A percentile compares a stretch with the other conserved stretches of the same genome.
These are phyloP conservation scores for Chrysopogon serrulatus DNA, from an alignment of 176 grass and related monocot genomes.

Conservation along the genomic window DNA sequence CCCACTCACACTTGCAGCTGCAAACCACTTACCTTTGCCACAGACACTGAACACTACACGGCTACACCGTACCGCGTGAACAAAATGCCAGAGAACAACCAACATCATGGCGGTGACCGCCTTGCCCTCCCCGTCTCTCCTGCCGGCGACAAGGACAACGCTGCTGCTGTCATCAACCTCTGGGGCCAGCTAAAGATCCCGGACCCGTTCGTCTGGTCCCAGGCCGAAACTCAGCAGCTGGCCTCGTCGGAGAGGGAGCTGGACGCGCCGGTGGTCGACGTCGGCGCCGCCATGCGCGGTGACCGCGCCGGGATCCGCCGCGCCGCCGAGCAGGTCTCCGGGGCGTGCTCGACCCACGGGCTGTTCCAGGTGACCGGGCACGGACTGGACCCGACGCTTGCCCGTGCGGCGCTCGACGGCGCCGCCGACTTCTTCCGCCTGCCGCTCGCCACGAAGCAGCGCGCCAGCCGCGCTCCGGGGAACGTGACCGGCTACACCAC, in stretches of 20 bases:
- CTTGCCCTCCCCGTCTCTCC: not conserved
- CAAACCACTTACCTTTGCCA: not conserved
- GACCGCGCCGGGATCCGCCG: slow-evolving; percentile 16
- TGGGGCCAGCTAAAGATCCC: slow-evolving; percentile 47
- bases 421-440: slow-evolving; percentile 51
- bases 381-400: slow-evolving; percentile 33
- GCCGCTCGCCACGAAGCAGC: slow-evolving; percentile 46
- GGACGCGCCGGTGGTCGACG: slow-evolving; percentile 53
- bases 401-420: slow-evolving; percentile 40
- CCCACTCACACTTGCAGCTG: not conserved
- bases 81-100: not conserved
- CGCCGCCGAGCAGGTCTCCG: slow-evolving; percentile 15
- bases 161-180: slow-evolving; percentile 9
- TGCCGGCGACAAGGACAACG: not conserved
- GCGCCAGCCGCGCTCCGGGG: slow-evolving; percentile 27
- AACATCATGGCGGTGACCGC: not conserved
- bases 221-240: slow-evolving; percentile 1
- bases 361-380: slow-evolving; percentile 74
- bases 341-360: slow-evolving; percentile 56
- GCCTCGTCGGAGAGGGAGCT: slow-evolving; percentile 29
- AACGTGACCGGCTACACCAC: slow-evolving; percentile 50
- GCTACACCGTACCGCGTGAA: not conserved
- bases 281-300: slow-evolving; percentile 25
- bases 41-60: not conserved
- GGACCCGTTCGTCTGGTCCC: slow-evolving; percentile 58